Evolutionary conservation across 768 basidiomycete genomes (phyloP), one percentile per base, ranked within the genome.

Genomic region (Leccinum subgranulosum): DNA sequence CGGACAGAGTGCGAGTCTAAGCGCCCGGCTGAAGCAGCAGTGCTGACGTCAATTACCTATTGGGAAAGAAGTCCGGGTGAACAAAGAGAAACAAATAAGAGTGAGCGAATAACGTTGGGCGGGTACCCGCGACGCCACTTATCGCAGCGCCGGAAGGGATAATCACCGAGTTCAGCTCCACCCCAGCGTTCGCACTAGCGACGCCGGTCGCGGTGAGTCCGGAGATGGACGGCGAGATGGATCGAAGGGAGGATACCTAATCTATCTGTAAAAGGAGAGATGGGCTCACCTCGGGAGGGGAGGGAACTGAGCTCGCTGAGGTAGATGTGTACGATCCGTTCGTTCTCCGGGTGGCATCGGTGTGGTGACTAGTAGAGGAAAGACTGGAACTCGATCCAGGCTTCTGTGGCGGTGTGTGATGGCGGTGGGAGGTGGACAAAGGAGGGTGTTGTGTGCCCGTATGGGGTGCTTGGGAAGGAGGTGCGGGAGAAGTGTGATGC

Each of bases 1-100:
- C 68, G 63, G 54, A 69, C 65, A 25, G 63, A 27, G 50, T 57
- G 49, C 29, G 62, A 58, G 33, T 51, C 55, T 41, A 53, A 54
- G 48, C 55, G 46, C 53, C 58, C 54, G 43, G 63, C 50, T 41
- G 39, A 41, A 41, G n/a, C 6, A 60, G 66, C 62, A 12, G 29
- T 45, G 19, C 47, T 66, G 69, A 57, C 51, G 55, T 68, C 60
- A 59, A 73, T 69, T 67, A 65, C 72, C 71, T 71, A 69, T 69
- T 52, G 46, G 33, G n/a, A 64, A 33, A 12, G 12, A 29, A 33
- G 12, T 14, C 12, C 5, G 5, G 31, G 8, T n/a, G 10, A 50
- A 23, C 17, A 39, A 59, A 54, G 46, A 48, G n/a, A 15, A 49
- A 33, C 57, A 67, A 64, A 68, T 27, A 60, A 54, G 4, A 51